phyloP scores from a whole-genome alignment of 2,329 filamentous ascomycete genomes.

The Penicillium occitanis region DNA sequence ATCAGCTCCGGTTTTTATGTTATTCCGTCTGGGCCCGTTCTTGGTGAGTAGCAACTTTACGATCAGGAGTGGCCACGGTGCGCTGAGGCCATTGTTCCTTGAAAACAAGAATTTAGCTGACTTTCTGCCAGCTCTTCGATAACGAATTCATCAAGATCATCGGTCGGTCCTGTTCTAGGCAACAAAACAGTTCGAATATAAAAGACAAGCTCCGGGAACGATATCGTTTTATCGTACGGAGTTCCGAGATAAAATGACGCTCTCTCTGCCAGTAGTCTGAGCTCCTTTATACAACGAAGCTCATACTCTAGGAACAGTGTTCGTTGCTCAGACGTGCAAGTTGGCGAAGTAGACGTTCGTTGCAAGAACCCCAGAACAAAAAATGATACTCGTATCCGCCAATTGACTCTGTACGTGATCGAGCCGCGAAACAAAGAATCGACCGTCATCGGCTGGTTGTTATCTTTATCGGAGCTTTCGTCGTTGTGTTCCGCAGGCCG shows the following conservation, averaged over 20 bases:
- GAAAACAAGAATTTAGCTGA: not conserved
- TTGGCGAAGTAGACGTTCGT: not conserved
- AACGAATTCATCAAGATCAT: not conserved
- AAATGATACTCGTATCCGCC: constrained; percentile 5
- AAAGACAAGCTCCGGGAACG: not conserved
- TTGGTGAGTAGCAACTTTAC: not conserved
- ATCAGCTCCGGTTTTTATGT: not conserved
- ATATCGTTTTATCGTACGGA: not conserved
- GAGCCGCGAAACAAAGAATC: constrained; percentile 1
- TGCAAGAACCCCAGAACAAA: constrained; percentile 3
- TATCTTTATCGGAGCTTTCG: not conserved
- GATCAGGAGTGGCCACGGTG: not conserved
- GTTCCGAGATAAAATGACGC: not conserved
- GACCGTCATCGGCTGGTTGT: not conserved
- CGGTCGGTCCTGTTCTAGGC: not conserved
- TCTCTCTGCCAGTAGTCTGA: not conserved
- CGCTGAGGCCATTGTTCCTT: not conserved
- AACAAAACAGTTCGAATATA: not conserved
- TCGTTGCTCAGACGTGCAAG: not conserved
- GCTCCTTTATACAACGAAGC: not conserved
- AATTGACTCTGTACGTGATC: not conserved
- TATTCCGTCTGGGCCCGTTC: not conserved
- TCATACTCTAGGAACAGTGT: not conserved
- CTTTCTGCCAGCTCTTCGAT: not conserved
- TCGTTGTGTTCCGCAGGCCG: not conserved